A percentile compares a stretch with the other conserved stretches of the same genome.
Conservation (phyloP, 805 yeast genomes). For the Candida stauntonica region DNA sequence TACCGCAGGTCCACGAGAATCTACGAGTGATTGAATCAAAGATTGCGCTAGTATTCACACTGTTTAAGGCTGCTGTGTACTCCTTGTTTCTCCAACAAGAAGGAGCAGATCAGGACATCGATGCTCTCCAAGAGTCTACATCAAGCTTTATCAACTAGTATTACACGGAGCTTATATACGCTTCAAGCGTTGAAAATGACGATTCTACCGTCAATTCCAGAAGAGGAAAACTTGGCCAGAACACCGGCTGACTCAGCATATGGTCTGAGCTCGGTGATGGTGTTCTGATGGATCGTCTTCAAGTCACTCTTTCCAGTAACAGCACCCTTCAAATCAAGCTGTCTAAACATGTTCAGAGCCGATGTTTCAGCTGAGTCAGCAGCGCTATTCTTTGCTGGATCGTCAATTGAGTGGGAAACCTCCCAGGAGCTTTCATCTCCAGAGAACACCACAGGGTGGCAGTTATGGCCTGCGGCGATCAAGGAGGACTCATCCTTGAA, state of each 20-base stretch:
- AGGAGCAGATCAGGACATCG: slow-evolving; percentile 17
- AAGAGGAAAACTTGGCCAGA: slow-evolving; percentile 59
- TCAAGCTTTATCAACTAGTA: slow-evolving; percentile 12
- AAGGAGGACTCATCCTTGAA: slow-evolving; percentile 65
- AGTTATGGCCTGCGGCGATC: slow-evolving; percentile 88
- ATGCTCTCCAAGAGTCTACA: slow-evolving; percentile 21
- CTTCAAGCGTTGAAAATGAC: slow-evolving; percentile 62
- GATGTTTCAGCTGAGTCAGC: slow-evolving; percentile 55
- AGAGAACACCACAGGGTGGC: slow-evolving; percentile 81
- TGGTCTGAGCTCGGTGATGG: slow-evolving; percentile 65
- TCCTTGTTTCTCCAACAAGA: slow-evolving; percentile 53
- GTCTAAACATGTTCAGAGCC: slow-evolving; percentile 91
- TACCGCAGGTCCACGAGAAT: slow-evolving; percentile 39
- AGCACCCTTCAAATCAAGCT: slow-evolving; percentile 91
- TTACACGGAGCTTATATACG: not conserved
- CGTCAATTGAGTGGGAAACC: slow-evolving; percentile 44
- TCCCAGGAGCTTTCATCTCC: slow-evolving; percentile 65
- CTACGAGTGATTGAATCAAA: slow-evolving; percentile 59
- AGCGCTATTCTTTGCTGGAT: slow-evolving; percentile 50
- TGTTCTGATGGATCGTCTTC: slow-evolving; percentile 85
- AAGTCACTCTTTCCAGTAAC: slow-evolving; percentile 44
- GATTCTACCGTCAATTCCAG: slow-evolving; percentile 89
- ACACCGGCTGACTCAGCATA: slow-evolving; percentile 33
- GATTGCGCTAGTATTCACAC: slow-evolving; percentile 58
- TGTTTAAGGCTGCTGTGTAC: slow-evolving; percentile 68